Base-by-base conservation (phyloP, 116 monocot genomes). In the Posidonia oceanica region DNA sequence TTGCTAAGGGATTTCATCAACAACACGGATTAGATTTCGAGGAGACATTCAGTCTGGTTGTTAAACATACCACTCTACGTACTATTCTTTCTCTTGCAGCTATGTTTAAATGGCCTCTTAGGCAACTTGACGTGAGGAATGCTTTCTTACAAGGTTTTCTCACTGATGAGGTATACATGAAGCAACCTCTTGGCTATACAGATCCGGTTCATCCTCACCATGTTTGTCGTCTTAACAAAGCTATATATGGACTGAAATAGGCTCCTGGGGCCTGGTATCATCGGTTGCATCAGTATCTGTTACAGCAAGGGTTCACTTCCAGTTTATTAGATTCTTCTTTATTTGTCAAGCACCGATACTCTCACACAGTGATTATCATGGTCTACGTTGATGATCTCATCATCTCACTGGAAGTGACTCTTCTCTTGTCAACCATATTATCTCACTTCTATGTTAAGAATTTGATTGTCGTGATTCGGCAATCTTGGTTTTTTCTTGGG, bases 1-100 rank as follows among this genome's bases (percentile, higher is more conserved):
- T 64, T 4, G 64, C 64, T 4, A 64, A 64, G 7, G 64, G 64
- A 7, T 64, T 7, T 39, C 29, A 36, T 64, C 64, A 64, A 64
- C 8, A 37, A 15, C 37, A 64, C 7, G 37, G 64, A 1, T 0
- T 29, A 13, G 39, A 64, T 11, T 64, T 29, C 10, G 0, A 22
- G 2, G 37, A 64, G 1, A 64, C 64, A 14, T 64, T 64, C 37
- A 64, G 64, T 64, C 64, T 13, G 64, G 37, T 64, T 8, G 2
- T 64, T 36, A 64, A 64, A 39, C 38, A 14, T 64, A 13, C 37
- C 64, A 14, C 6, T 64, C 2, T 13, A n/a, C n/a, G n/a, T 55
- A 55, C 29, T 29, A 29, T 29, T 29, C 29, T 29, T 29, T 29
- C 29, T 29, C 29, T 29, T 29, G 29, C 29, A 29, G 29, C 29